These are phyloP conservation scores for Tricholoma sp. DNA, from an alignment of 768 basidiomycete species.

Conservation along the genomic window DNA sequence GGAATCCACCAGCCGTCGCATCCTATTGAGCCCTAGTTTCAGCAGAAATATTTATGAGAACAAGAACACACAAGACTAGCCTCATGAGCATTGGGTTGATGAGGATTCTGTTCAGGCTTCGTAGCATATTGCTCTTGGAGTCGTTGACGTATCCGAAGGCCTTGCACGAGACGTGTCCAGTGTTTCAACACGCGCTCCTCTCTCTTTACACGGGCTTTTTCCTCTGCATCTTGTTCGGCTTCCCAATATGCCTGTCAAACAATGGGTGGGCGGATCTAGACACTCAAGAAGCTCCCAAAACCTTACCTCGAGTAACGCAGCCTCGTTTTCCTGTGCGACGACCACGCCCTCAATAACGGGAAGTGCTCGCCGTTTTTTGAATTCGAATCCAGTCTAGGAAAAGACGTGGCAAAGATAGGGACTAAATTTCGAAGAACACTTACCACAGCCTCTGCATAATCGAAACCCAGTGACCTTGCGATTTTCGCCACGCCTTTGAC, in stretches of 20 bases:
- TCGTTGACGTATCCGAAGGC: constrained; percentile 79
- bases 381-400: constrained; percentile 88
- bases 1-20: constrained; percentile 43
- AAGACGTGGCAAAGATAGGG: neutral
- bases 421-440: constrained; percentile 27
- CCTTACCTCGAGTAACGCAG: constrained; percentile 66
- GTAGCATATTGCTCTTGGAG: constrained; percentile 72
- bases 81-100: neutral
- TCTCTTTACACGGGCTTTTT: constrained; percentile 69
- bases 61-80: constrained; percentile 11
- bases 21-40: neutral
- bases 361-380: constrained; percentile 84
- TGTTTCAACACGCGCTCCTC: constrained; percentile 80
- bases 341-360: constrained; percentile 87
- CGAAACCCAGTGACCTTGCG: constrained; percentile 80
- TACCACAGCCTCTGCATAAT: constrained; percentile 95
- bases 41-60: neutral
- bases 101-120: constrained; percentile 13
- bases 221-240: constrained; percentile 69
- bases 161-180: constrained; percentile 86
- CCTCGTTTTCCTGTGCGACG: constrained; percentile 76
- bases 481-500: constrained; percentile 87
- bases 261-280: constrained; percentile 7
- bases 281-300: constrained; percentile 2
- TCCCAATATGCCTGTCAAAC: constrained; percentile 74